These are phyloP conservation scores for Elsinoe arachidis DNA, from an alignment of 2,329 filamentous ascomycete species.

Conservation along the genomic window DNA sequence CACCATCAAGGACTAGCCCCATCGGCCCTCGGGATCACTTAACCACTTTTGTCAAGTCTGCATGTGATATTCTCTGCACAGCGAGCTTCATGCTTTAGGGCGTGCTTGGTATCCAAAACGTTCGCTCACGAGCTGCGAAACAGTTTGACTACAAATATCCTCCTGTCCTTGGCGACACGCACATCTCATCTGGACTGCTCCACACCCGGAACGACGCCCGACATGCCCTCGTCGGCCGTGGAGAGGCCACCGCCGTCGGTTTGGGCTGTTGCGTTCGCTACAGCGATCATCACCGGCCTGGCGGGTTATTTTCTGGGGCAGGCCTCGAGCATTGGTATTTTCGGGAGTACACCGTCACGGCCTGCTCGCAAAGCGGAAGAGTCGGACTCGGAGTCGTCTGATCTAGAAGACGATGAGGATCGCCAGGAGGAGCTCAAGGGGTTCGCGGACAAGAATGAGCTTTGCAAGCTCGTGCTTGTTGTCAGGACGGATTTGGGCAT, in stretches of 20 bases:
- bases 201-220: background rate
- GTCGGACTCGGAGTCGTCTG: constrained; percentile 16
- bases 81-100: background rate
- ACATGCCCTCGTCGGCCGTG: constrained; percentile 2
- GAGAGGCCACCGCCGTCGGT: constrained; percentile 44
- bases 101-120: background rate
- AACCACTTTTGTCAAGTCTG: background rate
- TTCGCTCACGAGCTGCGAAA: constrained; percentile 6
- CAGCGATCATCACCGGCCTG: constrained; percentile 63
- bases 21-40: background rate
- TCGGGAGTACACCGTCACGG: constrained; percentile 43
- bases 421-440: constrained; percentile 37
- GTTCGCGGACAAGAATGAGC: constrained; percentile 53
- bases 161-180: constrained; percentile 11
- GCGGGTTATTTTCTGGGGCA: constrained; percentile 66
- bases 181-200: background rate
- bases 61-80: background rate
- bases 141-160: constrained; percentile 4
- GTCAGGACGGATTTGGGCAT: constrained; percentile 93
- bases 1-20: background rate
- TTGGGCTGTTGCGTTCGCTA: constrained; percentile 58
- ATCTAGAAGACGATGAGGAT: constrained; percentile 28
- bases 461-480: constrained; percentile 89
- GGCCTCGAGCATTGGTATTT: constrained; percentile 62
- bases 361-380: constrained; percentile 30